Evolutionary conservation across 495 filamentous ascomycete species (phyloP).

Genomic region (Tuber magnatum): DNA sequence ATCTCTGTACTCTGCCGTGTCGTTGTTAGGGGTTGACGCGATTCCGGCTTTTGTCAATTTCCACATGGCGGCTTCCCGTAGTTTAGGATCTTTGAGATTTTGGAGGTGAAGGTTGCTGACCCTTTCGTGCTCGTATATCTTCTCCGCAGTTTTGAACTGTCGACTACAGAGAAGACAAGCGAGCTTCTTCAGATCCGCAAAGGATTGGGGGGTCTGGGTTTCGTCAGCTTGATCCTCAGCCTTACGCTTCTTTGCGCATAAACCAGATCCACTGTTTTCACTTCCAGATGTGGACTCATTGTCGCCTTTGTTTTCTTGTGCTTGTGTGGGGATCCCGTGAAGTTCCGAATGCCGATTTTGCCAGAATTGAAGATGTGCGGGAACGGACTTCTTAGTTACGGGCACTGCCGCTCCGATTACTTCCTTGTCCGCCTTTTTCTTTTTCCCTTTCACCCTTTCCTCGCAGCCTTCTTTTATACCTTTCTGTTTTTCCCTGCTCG

Average conservation of each 20-base stretch:
- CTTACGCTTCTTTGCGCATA: slow-evolving; percentile 27
- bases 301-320: slow-evolving; percentile 13
- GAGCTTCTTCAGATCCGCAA: slow-evolving; percentile 60
- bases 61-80: slow-evolving; percentile 53
- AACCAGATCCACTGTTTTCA: slow-evolving; percentile 30
- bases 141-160: slow-evolving; percentile 60
- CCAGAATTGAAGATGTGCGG: slow-evolving; percentile 78
- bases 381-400: slow-evolving; percentile 45
- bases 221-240: slow-evolving; percentile 18
- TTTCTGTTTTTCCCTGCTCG: slow-evolving; percentile 39
- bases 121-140: slow-evolving; percentile 69
- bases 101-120: slow-evolving; percentile 64
- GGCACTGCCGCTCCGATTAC: slow-evolving; percentile 44
- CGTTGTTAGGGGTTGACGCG: slow-evolving; percentile 34
- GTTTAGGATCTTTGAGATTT: slow-evolving; percentile 57
- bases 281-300: slow-evolving; percentile 30
- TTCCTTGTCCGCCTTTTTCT: slow-evolving; percentile 56
- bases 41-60: slow-evolving; percentile 54
- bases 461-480: slow-evolving; percentile 41
- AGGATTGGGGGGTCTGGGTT: slow-evolving; percentile 48
- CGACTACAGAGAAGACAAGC: slow-evolving; percentile 73
- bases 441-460: slow-evolving; percentile 59
- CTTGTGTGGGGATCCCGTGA: slow-evolving; percentile 49
- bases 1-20: slow-evolving; percentile 60
- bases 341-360: slow-evolving; percentile 77